These are phyloP conservation scores for Hirsutella minnesotensis DNA, from an alignment of 2,329 filamentous ascomycete species.

Conservation along the genomic window DNA sequence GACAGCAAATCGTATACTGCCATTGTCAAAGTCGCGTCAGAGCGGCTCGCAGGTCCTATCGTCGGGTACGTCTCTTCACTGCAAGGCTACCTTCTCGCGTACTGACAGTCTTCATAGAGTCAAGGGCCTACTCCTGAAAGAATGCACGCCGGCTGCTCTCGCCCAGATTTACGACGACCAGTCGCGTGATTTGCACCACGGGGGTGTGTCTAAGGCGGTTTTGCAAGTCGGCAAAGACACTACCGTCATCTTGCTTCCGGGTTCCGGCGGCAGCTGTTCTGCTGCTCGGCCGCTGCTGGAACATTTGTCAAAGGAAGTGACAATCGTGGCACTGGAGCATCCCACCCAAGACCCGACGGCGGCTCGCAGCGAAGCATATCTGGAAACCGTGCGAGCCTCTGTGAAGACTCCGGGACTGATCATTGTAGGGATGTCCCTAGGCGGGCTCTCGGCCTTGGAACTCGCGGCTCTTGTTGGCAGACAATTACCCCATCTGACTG, in stretches of 20 bases:
- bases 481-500: background rate
- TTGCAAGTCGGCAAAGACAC: background rate
- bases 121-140: background rate
- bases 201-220: background rate
- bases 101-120: background rate
- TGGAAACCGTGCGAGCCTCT: background rate
- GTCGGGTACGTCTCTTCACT: background rate
- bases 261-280: constrained; percentile 1
- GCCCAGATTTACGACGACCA: constrained; percentile 1
- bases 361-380: background rate
- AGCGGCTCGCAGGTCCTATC: background rate
- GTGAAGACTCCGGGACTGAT: background rate
- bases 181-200: background rate
- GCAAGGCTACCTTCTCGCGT: background rate
- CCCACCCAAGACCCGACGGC: background rate
- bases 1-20: constrained; percentile 3
- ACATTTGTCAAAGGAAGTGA: background rate
- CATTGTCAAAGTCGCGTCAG: background rate
- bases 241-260: background rate
- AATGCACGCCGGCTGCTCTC: constrained; percentile 1
- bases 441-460: constrained; percentile 1
- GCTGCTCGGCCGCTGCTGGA: background rate
- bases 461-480: background rate
- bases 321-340: constrained; percentile 1
- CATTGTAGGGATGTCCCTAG: constrained; percentile 1